Evolutionary conservation across 2,329 filamentous ascomycete species (phyloP), one percentile per base, ranked within the genome.

Genomic region (Xylaria sp.): DNA sequence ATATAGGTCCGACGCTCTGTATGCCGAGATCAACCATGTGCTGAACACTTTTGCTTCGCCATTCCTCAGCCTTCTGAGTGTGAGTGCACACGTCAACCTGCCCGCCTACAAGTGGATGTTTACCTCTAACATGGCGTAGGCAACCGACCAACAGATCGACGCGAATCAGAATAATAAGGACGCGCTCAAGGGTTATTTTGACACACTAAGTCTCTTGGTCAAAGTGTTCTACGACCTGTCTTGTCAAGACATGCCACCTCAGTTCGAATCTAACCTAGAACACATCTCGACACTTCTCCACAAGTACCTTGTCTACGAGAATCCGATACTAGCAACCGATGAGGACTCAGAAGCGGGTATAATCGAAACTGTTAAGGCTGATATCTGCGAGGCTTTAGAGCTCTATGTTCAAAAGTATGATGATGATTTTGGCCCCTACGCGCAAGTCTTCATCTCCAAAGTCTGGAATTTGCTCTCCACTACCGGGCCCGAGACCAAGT

Each of bases 201-300:
- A 91, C 66, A 92, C 93, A 3, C 83, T 99, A 65, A 93, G 94
- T 75, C 83, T 98, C 54, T 87, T 96, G 69, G 83, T 97, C 69
- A 96, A 96, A 80, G 88, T 99, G 49, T 88, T 98, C 74, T 95
- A 95, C 79, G 96, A 99, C 77, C 87, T 99, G 54, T 97, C 93
- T n/a, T 97, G 90, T 74, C 96, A 99, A 75, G 95, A 99, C 76
- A 85, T 99, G 70, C 93, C 95, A 15, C 93, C 94, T 2, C 89
- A 95, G 69, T 96, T 99, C 75, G 95, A 99, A 80, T 90, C 96
- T 67, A 91, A 96, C 73, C 84, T 99, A 19, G 78, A 82, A 48
- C 86, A 86, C 65, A 90, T 99, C 67, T 90, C 91, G 17, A 81
- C 84, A 21, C 83, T 98, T 13, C 83, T 98, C 15, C 90, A 97